A percentile compares a stretch with the other conserved stretches of the same genome.
Conservation (phyloP, 371 early-diverging fungal species). For the Capillidium heterosporum region DNA sequence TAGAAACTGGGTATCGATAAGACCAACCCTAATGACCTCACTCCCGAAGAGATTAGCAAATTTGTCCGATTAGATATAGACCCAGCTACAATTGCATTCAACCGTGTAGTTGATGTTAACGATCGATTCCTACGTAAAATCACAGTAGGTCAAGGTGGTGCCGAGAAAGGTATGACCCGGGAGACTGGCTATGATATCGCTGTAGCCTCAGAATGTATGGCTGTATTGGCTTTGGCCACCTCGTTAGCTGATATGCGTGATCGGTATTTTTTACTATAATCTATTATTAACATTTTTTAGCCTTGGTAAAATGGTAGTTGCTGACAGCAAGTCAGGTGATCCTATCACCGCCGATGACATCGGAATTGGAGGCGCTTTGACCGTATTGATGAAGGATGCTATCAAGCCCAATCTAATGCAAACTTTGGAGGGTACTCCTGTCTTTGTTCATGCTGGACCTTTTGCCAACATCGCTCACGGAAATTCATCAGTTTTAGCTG, state of each 20-base stretch:
- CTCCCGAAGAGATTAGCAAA: constrained; percentile 47
- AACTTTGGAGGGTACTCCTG: constrained; percentile 92
- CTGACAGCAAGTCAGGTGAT: constrained; percentile 53
- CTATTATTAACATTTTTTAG: constrained; percentile 6
- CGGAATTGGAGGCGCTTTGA: constrained; percentile 85
- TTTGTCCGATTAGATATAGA: constrained; percentile 89
- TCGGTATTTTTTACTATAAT: constrained; percentile 15
- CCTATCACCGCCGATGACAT: constrained; percentile 91
- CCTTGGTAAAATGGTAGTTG: constrained; percentile 86
- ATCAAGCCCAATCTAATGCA: constrained; percentile 97
- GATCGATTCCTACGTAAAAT: constrained; percentile 86
- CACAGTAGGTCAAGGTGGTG: constrained; percentile 66
- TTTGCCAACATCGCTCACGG: constrained; percentile 98
- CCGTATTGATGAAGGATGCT: constrained; percentile 94
- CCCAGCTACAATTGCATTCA: constrained; percentile 81
- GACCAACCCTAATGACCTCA: constrained; percentile 55
- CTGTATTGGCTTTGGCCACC: constrained; percentile 80
- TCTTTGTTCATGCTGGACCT: constrained; percentile 96
- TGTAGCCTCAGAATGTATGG: constrained; percentile 96
- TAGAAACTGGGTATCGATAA: constrained; percentile 65
- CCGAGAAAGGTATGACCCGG: constrained; percentile 72
- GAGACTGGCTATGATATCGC: constrained; percentile 90
- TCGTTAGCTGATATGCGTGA: constrained; percentile 79
- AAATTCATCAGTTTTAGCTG: constrained; percentile 85
- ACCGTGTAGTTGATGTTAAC: constrained; percentile 85